Base-by-base conservation (phyloP, 1,284 basidiomycete species). In the Grifola frondosa region DNA sequence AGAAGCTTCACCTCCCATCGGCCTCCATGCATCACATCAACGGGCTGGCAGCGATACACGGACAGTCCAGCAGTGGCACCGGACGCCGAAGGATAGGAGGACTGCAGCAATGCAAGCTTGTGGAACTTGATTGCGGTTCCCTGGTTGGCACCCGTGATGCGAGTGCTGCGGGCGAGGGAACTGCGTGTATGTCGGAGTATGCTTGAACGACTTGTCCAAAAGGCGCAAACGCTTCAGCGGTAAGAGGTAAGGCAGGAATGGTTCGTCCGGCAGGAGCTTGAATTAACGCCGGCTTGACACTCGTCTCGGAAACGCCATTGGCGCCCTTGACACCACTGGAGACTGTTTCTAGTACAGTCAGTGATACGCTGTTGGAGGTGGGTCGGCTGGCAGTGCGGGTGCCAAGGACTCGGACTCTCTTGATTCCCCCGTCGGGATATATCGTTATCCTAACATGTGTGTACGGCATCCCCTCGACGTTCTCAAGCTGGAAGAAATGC, bases 391-490 rank as follows among this genome's bases (percentile, higher is more conserved):
- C 44, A 8, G 46, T 30, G 7, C 59, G 79, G 42, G 78, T 77
- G 12, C 96, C 96, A 47, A 84, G 74, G 35, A 98, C 65, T 38
- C 96, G 80, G 17, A 99, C 71, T 9, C 96, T 82, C 71, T 99
- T 99, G 62, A 98, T 74, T 17, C 96, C 96, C 36, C 96, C 96
- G 62, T 99, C 96, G 4, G 96, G 96, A 65, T 89, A 82, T 59
- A 97, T 97, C 15, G 88, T 91, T 49, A 96, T 71, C 57, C 84
- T 83, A 44, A 98, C 80, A 65, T 99, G 96, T 11, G 84, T 92
- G 65, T 83, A 94, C 13, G 74, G 63, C 41, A 67, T 68, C 9
- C 68, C 76, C 30, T 75, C 66, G 15, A 76, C 71, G 54, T 84
- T 77, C 57, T 87, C 78, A 41, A 97, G 72, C 56, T 88, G 81